A percentile compares a stretch with the other conserved stretches of the same genome.
Evolutionary conservation across 1,284 basidiomycete species (phyloP).

Genomic region (Puccinia triticina): DNA sequence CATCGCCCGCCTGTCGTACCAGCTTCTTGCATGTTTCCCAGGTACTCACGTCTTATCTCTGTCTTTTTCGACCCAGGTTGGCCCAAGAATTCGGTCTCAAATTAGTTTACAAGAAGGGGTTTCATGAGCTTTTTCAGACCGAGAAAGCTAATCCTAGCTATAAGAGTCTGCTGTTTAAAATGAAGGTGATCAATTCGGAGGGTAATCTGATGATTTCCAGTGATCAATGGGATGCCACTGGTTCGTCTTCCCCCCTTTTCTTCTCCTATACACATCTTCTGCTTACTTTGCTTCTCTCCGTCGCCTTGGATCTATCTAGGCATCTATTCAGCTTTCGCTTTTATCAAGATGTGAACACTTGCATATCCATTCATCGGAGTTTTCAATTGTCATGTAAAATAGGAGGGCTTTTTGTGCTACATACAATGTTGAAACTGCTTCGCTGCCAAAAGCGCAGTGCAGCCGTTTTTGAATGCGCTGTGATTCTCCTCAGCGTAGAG

Average conservation of each 20-base stretch:
- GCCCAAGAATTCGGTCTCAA: slow-evolving; percentile 79
- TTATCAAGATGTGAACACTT: slow-evolving; percentile 65
- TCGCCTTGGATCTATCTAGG: slow-evolving; percentile 66
- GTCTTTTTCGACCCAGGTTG: slow-evolving; percentile 65
- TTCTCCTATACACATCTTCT: slow-evolving; percentile 4
- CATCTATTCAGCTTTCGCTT: slow-evolving; percentile 80
- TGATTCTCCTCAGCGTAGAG: no score
- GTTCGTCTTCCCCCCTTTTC: slow-evolving; percentile 66
- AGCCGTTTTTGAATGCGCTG: no score
- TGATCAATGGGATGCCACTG: slow-evolving; percentile 93
- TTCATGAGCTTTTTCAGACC: slow-evolving; percentile 81
- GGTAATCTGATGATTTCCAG: slow-evolving; percentile 87
- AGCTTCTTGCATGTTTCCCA: not conserved
- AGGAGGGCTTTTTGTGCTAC: no score
- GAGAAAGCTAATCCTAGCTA: slow-evolving; percentile 68
- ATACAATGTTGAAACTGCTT: no score
- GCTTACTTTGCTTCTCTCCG: not conserved
- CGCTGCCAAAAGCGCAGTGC: no score
- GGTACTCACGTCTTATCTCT: slow-evolving; percentile 20
- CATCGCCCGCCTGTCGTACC: not conserved
- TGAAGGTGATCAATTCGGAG: slow-evolving; percentile 81
- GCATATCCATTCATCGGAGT: no score
- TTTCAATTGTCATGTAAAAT: no score
- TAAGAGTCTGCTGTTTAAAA: slow-evolving; percentile 69
- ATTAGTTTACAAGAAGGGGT: slow-evolving; percentile 79